Evolutionary conservation across 768 basidiomycete species (phyloP).

Genomic region (Termitomyces sp.): DNA sequence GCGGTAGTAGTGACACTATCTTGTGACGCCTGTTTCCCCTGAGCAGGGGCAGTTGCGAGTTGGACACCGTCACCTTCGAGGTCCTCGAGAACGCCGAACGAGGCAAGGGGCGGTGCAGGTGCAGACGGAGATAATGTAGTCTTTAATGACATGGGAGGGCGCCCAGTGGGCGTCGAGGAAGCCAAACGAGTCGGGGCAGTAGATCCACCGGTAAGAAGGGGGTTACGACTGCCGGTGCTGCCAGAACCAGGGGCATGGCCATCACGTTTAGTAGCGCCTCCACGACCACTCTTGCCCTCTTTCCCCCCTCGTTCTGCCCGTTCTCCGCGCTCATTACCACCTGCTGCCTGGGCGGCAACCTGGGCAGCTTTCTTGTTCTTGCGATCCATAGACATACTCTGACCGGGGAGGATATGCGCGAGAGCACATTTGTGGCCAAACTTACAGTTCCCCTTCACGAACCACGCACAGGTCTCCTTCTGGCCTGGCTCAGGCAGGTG

Average conservation of each 20-base stretch:
- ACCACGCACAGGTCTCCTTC: slow-evolving; percentile 86
- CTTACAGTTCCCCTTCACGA: slow-evolving; percentile 86
- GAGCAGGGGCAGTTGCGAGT: slow-evolving; percentile 45
- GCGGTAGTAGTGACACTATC: slow-evolving; percentile 10
- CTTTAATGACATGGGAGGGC: slow-evolving; percentile 66
- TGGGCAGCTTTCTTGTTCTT: slow-evolving; percentile 97
- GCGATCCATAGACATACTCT: slow-evolving; percentile 92
- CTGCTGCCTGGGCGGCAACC: slow-evolving; percentile 50
- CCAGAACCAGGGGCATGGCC: slow-evolving; percentile 24
- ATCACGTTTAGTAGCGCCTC: slow-evolving; percentile 37
- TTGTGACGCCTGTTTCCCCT: slow-evolving; percentile 27
- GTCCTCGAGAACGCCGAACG: slow-evolving; percentile 67
- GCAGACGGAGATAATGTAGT: slow-evolving; percentile 74
- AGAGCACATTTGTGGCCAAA: slow-evolving; percentile 83
- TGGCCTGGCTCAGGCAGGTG: slow-evolving; percentile 66
- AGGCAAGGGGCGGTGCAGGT: slow-evolving; percentile 75
- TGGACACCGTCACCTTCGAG: slow-evolving; percentile 38
- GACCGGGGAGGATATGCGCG: slow-evolving; percentile 91
- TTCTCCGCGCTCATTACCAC: slow-evolving; percentile 29
- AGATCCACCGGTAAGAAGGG: slow-evolving; percentile 51
- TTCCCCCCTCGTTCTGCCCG: slow-evolving; percentile 25
- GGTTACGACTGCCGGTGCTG: slow-evolving; percentile 33
- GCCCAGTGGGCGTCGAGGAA: slow-evolving; percentile 37
- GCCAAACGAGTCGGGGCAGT: slow-evolving; percentile 64
- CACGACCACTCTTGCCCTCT: slow-evolving; percentile 33